These are phyloP conservation scores for Silene coronaria DNA, from an alignment of 179 eudicot genomes.

Conservation along the genomic window DNA sequence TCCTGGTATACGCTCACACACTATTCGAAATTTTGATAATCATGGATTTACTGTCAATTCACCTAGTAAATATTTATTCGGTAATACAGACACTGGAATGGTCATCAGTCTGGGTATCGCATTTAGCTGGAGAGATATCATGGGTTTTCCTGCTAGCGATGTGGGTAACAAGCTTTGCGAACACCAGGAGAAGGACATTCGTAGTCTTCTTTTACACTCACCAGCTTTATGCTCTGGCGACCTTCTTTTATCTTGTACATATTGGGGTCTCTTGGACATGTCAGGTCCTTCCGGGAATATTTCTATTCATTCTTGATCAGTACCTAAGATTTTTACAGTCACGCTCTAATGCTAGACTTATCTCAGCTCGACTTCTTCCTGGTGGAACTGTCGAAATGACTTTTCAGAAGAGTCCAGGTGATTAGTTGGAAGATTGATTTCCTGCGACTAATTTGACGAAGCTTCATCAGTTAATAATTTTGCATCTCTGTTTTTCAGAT, in stretches of 20 bases:
- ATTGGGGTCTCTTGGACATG: conserved; percentile 48
- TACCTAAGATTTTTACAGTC: conserved; percentile 76
- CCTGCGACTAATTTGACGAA: not conserved
- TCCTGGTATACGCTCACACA: conserved; percentile 26
- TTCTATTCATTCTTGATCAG: conserved; percentile 72
- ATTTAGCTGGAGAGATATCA: conserved; percentile 56
- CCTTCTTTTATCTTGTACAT: conserved; percentile 59
- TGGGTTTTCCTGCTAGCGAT: conserved; percentile 39
- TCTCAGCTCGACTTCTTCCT: conserved; percentile 68
- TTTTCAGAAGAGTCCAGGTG: conserved; percentile 61
- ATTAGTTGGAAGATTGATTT: not conserved
- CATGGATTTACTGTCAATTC: not conserved
- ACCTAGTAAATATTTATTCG: not conserved
- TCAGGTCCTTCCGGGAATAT: conserved; percentile 76
- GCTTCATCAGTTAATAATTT: not conserved
- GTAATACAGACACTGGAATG: conserved; percentile 50
- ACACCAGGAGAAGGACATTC: conserved; percentile 48
- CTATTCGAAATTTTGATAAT: not conserved
- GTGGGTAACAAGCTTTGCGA: conserved; percentile 64
- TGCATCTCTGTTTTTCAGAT: conserved; percentile 11
- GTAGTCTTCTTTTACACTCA: conserved; percentile 85
- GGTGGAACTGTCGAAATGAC: conserved; percentile 59
- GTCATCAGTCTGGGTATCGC: conserved; percentile 41
- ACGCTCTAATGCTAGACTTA: conserved; percentile 37
- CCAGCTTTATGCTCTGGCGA: conserved; percentile 53